Evolutionary conservation across 306 rosid genomes (phyloP).

Genomic region (barrel medic (Medicago truncatula)): DNA sequence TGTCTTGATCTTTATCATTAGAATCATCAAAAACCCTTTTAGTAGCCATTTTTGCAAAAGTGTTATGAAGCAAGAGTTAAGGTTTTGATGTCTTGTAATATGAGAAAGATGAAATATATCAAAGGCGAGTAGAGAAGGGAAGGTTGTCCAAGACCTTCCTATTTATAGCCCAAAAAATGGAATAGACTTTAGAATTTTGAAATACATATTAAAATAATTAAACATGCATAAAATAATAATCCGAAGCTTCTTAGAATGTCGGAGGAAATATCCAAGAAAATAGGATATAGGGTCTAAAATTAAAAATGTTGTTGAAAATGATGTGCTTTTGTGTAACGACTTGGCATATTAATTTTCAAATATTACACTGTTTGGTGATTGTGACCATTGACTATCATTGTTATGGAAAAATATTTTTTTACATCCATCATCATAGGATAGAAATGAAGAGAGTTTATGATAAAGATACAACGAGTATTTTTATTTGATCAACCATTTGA

Average conservation of each 20-base stretch:
- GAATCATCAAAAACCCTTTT: conserved; percentile 59
- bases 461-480: no score
- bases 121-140: not conserved
- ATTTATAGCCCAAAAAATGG: conserved; percentile 4
- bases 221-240: conserved; percentile 14
- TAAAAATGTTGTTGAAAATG: conserved; percentile 3
- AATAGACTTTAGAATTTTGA: not conserved
- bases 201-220: no score
- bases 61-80: not conserved
- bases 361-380: not conserved
- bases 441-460: no score
- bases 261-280: conserved; percentile 56
- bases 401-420: no score
- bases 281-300: not conserved
- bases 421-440: no score
- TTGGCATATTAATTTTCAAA: conserved; percentile 42
- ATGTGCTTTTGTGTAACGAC: conserved; percentile 24
- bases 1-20: conserved; percentile 50
- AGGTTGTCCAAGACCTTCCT: not conserved
- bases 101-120: not conserved
- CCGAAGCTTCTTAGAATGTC: conserved; percentile 66
- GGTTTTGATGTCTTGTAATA: conserved; percentile 5
- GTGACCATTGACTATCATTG: not conserved
- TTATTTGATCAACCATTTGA: no score
- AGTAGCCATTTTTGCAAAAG: conserved; percentile 54